Percentiles rank a stretch among this genome's conserved stretches.
Evolutionary conservation across 1,284 basidiomycete species (phyloP).

Genomic region (Coniferiporia weirii): DNA sequence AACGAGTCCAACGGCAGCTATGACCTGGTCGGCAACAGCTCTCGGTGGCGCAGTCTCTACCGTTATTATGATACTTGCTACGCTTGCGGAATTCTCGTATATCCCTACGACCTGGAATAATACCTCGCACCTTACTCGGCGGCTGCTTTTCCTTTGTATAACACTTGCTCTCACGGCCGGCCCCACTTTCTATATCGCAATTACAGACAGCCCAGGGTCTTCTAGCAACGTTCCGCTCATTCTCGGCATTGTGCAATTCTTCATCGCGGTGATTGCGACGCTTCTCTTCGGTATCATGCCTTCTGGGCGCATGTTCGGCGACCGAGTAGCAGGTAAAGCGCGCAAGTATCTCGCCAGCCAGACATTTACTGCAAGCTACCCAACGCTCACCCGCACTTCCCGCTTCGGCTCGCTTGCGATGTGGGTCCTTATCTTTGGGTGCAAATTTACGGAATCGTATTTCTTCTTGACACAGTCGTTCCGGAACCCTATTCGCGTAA

Average conservation of each 20-base stretch:
- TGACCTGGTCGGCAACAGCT: conserved; percentile 85
- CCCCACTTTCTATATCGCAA: conserved; percentile 88
- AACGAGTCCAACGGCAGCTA: conserved; percentile 53
- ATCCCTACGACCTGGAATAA: conserved; percentile 98
- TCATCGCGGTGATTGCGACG: conserved; percentile 78
- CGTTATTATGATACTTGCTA: conserved; percentile 90
- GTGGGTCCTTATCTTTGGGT: conserved; percentile 88
- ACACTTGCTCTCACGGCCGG: conserved; percentile 82
- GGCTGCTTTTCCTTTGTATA: conserved; percentile 79
- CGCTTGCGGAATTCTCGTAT: conserved; percentile 89
- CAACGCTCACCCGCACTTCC: conserved; percentile 51
- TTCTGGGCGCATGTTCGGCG: conserved; percentile 92
- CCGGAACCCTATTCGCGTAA: conserved; percentile 82
- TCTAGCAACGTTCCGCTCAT: conserved; percentile 75
- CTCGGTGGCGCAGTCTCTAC: conserved; percentile 89
- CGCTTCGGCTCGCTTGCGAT: conserved; percentile 73
- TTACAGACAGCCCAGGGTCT: conserved; percentile 51
- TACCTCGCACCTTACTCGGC: conserved; percentile 86
- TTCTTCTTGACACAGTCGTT: conserved; percentile 95
- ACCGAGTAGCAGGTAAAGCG: conserved; percentile 88
- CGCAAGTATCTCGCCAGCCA: conserved; percentile 94
- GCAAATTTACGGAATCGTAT: conserved; percentile 93
- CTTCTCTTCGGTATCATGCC: conserved; percentile 83
- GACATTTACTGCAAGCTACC: conserved; percentile 94
- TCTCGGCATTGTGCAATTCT: conserved; percentile 90